Evolutionary conservation across 331 rosid species (phyloP).

Genomic region (Quercus lobata): DNA sequence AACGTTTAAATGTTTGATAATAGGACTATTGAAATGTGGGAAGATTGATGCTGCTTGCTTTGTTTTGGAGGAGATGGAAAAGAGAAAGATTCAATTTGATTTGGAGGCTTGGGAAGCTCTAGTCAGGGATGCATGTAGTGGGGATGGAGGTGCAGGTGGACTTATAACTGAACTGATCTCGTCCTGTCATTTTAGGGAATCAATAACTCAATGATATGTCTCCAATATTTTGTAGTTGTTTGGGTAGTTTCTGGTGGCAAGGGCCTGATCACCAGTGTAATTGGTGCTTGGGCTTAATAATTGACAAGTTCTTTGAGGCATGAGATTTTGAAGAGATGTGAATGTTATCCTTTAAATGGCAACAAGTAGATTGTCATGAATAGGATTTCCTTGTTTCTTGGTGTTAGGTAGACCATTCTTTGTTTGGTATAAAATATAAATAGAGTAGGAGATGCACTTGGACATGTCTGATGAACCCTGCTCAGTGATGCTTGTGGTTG

Average conservation of each 20-base stretch:
- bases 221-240: background rate
- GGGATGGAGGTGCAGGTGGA: constrained; percentile 27
- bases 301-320: background rate
- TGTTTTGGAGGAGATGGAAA: constrained; percentile 76
- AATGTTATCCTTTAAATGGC: background rate
- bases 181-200: background rate
- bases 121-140: constrained; percentile 40
- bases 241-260: background rate
- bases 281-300: background rate
- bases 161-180: constrained; percentile 37
- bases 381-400: no score
- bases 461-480: background rate
- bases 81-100: constrained; percentile 39
- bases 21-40: constrained; percentile 56
- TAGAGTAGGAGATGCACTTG: no score
- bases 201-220: background rate
- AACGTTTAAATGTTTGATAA: constrained; percentile 54
- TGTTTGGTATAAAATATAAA: background rate
- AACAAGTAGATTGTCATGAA: background rate
- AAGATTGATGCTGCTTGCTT: constrained; percentile 52
- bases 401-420: background rate
- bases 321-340: background rate
- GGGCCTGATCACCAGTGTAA: background rate
- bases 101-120: constrained; percentile 52
- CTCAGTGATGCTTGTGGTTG: background rate